phyloP scores from a whole-genome alignment of 1,284 basidiomycete genomes.

The Ganoderma lingzhi region DNA sequence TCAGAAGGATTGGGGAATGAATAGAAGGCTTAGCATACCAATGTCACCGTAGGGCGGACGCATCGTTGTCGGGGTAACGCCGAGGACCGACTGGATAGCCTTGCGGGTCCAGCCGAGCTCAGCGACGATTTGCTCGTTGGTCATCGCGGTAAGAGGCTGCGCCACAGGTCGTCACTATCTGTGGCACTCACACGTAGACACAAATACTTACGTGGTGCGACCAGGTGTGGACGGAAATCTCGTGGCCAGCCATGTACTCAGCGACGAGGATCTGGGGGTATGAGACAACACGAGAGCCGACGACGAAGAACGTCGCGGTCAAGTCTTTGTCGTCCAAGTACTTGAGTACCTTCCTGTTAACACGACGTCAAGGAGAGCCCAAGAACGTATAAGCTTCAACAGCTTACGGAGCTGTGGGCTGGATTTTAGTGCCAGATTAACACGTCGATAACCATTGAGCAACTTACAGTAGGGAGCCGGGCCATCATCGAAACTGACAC shows the following conservation, averaged over 20 bases:
- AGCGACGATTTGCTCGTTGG: slow-evolving; percentile 90
- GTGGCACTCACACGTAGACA: not conserved
- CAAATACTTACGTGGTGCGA: slow-evolving; percentile 62
- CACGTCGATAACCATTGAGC: not conserved
- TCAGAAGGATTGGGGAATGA: not conserved
- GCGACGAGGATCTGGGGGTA: slow-evolving; percentile 80
- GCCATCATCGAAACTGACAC: slow-evolving; percentile 85
- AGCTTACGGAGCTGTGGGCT: slow-evolving; percentile 54
- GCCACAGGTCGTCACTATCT: not conserved
- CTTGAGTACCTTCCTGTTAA: slow-evolving; percentile 65
- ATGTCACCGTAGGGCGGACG: slow-evolving; percentile 60
- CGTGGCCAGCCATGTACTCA: slow-evolving; percentile 88
- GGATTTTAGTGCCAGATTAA: slow-evolving; percentile 16
- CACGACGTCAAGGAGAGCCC: not conserved
- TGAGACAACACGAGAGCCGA: slow-evolving; percentile 90
- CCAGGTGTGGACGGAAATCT: slow-evolving; percentile 84
- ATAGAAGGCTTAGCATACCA: slow-evolving; percentile 32
- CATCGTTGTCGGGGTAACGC: slow-evolving; percentile 81
- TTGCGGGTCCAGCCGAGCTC: slow-evolving; percentile 94
- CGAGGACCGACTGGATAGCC: slow-evolving; percentile 79
- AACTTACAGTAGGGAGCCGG: slow-evolving; percentile 82
- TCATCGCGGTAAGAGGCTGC: slow-evolving; percentile 81
- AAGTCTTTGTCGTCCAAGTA: slow-evolving; percentile 75
- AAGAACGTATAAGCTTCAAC: not conserved
- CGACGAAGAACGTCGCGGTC: slow-evolving; percentile 90